Conservation (phyloP, 768 basidiomycete genomes). For the Podaxis rugospora region DNA sequence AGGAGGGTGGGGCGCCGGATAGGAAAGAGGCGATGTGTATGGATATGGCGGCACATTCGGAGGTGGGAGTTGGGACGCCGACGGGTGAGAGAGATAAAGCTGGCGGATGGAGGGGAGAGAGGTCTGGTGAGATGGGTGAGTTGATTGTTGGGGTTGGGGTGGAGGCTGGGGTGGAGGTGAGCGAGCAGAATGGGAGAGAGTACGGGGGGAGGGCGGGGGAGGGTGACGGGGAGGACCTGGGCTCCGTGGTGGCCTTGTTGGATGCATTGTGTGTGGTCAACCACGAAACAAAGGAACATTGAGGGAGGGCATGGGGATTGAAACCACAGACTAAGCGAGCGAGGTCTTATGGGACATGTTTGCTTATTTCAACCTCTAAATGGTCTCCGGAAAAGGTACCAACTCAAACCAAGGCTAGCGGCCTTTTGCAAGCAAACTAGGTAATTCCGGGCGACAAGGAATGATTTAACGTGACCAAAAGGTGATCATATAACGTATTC, state of each 20-base stretch:
- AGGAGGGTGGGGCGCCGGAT: slow-evolving; percentile 18
- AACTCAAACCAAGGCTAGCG: slow-evolving; percentile 31
- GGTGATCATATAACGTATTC: slow-evolving; percentile 25
- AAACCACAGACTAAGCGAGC: slow-evolving; percentile 23
- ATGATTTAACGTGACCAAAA: slow-evolving; percentile 27
- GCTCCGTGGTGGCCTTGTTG: slow-evolving; percentile 20
- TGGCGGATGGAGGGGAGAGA: slow-evolving; percentile 66
- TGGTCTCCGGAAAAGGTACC: slow-evolving; percentile 32
- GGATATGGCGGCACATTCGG: slow-evolving; percentile 9
- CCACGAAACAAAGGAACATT: slow-evolving; percentile 16
- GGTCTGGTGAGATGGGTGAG: slow-evolving; percentile 23
- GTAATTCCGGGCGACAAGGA: slow-evolving; percentile 32
- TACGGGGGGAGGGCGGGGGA: slow-evolving; percentile 14
- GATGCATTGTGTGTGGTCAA: slow-evolving; percentile 21
- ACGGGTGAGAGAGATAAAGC: slow-evolving; percentile 60
- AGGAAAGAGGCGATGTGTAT: slow-evolving; percentile 23
- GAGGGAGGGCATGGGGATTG: slow-evolving; percentile 25
- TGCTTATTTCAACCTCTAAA: slow-evolving; percentile 24
- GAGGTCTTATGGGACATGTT: slow-evolving; percentile 28
- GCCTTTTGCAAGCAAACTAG: slow-evolving; percentile 29
- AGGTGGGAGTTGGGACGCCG: slow-evolving; percentile 26
- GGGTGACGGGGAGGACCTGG: slow-evolving; percentile 17
- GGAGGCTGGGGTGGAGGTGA: slow-evolving; percentile 13
- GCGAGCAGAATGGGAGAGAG: slow-evolving; percentile 16
- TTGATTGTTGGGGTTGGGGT: slow-evolving; percentile 16